Evolutionary conservation across 148 eudicot genomes (phyloP), one percentile per base, ranked within the genome.

Genomic region (Nepenthes gracilis): DNA sequence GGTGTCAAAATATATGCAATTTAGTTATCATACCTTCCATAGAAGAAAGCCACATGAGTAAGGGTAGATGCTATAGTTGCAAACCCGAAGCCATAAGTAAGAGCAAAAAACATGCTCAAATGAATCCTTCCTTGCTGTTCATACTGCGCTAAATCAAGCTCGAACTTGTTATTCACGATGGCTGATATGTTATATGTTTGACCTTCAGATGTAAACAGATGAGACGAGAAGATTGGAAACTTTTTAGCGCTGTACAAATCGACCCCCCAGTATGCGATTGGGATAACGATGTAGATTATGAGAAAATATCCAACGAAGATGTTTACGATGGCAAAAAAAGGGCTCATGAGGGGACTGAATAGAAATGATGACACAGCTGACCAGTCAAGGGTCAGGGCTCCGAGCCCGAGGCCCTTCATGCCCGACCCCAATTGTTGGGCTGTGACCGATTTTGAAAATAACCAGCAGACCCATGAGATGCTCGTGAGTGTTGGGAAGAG

Each of bases 371-470:
- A 86, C 12, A 91, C 92, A 34, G 72, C 85, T 0, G 96, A 47
- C 97, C 97, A 91, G 52, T 91, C 97, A 14, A 91, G 78, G 7
- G 96, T 87, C 23, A 85, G 8, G 66, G 97, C 89, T 49, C 85
- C 92, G 2, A 91, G 59, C 6, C 97, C 97, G 23, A 87, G 89
- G 33, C 97, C 97, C 47, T 56, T 73, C 83, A 91, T 78, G 61
- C 97, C 97, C 0, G 97, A 91, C 1, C 97, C 97, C 7, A 91
- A 36, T 70, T 91, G 97, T 50, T 91, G 97, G 48, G 92, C 96
- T 11, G 91, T 90, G 53, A 90, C 86, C 36, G 97, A 90, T 57
- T 75, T 75, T 60, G 91, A 74, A 73, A 82, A 90, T 54, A 74
- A 72, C 95, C 95, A 90, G 61, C 97, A 90, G 33, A 90, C 67